A percentile compares a stretch with the other conserved stretches of the same genome.
These are phyloP conservation scores for Anethum foeniculum DNA, from an alignment of 140 eudicot species.

Conservation along the genomic window DNA sequence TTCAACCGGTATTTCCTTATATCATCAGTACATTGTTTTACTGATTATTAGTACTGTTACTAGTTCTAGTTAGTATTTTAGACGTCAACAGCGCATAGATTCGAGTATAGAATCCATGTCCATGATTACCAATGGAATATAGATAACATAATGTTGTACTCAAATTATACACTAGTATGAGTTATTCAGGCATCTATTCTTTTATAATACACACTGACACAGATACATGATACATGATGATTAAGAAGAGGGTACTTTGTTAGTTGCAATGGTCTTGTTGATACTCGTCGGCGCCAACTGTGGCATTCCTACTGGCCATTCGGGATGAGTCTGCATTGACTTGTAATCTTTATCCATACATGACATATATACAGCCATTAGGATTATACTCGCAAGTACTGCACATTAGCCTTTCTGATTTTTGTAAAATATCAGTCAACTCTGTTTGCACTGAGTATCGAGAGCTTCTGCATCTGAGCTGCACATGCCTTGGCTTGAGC, in stretches of 20 bases:
- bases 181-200: not conserved
- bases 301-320: not conserved
- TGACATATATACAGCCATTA: not conserved
- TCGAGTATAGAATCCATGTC: constrained; percentile 5
- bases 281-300: not conserved
- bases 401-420: too few relatives aligned
- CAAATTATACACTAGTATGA: not conserved
- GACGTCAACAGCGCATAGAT: not conserved
- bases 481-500: not conserved
- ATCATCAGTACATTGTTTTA: too few relatives aligned
- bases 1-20: too few relatives aligned
- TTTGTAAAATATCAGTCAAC: not conserved
- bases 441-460: not conserved
- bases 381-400: too few relatives aligned
- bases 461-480: not conserved
- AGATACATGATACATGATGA: not conserved
- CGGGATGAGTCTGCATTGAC: constrained; percentile 1
- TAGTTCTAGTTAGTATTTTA: not conserved
- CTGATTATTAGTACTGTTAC: too few relatives aligned
- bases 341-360: not conserved
- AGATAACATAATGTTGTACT: not conserved
- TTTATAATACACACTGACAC: not conserved
- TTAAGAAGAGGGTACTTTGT: not conserved
- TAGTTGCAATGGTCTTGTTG: not conserved
- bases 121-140: not conserved